Conservation (phyloP, 2,329 filamentous ascomycete species). For the Emergomyces pasteurianus region DNA sequence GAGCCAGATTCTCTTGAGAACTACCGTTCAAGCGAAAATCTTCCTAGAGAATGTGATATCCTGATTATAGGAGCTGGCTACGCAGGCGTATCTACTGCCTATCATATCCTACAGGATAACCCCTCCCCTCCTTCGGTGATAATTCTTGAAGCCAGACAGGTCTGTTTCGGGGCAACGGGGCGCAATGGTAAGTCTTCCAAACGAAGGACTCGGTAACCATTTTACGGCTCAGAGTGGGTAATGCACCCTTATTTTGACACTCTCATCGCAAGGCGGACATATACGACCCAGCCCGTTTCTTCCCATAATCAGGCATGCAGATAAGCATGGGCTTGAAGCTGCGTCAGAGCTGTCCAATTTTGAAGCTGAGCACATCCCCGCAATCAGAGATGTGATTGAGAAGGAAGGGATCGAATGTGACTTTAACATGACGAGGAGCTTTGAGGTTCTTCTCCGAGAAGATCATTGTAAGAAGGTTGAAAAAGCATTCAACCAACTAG, state of each 20-base stretch:
- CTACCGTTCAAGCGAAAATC: conserved; percentile 25
- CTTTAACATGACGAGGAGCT: conserved; percentile 26
- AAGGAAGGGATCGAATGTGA: conserved; percentile 34
- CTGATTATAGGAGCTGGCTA: conserved; percentile 39
- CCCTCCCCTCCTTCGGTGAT: conserved; percentile 20
- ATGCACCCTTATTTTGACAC: neutral
- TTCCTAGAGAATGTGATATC: conserved; percentile 34
- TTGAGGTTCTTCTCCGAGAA: conserved; percentile 26
- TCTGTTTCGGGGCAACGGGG: conserved; percentile 35
- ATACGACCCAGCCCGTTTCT: conserved; percentile 33
- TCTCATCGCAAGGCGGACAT: conserved; percentile 23
- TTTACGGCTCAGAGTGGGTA: no score
- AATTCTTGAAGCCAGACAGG: conserved; percentile 30
- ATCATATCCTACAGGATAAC: conserved; percentile 27
- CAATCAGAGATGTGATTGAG: conserved; percentile 28
- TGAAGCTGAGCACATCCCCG: conserved; percentile 29
- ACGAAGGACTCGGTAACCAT: neutral
- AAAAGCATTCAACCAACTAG: conserved; percentile 18
- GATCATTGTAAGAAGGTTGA: conserved; percentile 20
- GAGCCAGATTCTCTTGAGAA: conserved; percentile 30
- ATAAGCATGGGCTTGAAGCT: conserved; percentile 23
- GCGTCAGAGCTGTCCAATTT: conserved; percentile 29
- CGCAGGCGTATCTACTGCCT: conserved; percentile 34
- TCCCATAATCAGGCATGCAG: conserved; percentile 21
- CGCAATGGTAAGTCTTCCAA: conserved; percentile 27